Percentiles rank a stretch among this genome's conserved stretches.
phyloP scores from a whole-genome alignment of 139 green algal genomes.

The Volvox africanus region DNA sequence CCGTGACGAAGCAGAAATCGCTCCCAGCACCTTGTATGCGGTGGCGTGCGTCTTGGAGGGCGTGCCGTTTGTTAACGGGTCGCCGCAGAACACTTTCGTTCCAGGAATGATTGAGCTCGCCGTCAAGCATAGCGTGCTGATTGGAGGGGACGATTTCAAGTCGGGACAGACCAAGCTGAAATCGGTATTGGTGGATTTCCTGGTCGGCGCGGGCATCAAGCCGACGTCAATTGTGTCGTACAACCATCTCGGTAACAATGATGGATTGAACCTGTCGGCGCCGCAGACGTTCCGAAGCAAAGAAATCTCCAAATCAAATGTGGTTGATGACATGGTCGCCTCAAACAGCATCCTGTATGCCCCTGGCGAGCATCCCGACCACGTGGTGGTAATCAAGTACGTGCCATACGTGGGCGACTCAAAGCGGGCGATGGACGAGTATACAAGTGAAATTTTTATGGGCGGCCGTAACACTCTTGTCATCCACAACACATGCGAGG shows the following conservation, averaged over 20 bases:
- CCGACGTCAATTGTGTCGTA: slow-evolving; percentile 98
- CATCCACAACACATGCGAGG: slow-evolving; percentile 99
- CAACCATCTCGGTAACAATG: slow-evolving; percentile 99
- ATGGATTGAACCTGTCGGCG: slow-evolving; percentile 97
- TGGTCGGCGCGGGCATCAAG: slow-evolving; percentile 99
- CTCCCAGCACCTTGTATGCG: slow-evolving; percentile 95
- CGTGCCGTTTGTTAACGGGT: slow-evolving; percentile 98
- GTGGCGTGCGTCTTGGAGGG: slow-evolving; percentile 93
- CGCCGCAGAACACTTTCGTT: slow-evolving; percentile 96
- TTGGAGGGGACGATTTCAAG: slow-evolving; percentile 99
- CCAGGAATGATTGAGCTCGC: slow-evolving; percentile 87
- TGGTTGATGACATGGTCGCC: slow-evolving; percentile 99
- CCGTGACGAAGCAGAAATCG: slow-evolving; percentile 90
- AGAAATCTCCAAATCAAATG: slow-evolving; percentile 98
- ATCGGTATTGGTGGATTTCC: slow-evolving; percentile 96
- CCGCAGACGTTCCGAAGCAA: slow-evolving; percentile 91
- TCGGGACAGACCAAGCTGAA: slow-evolving; percentile 98
- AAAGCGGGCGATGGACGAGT: slow-evolving; percentile 99
- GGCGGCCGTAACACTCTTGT: slow-evolving; percentile 97
- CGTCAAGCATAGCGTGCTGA: slow-evolving; percentile 85
- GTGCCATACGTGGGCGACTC: slow-evolving; percentile 97
- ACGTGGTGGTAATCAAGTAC: slow-evolving; percentile 99
- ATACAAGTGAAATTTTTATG: slow-evolving; percentile 97
- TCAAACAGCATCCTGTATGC: slow-evolving; percentile 95
- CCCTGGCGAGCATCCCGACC: slow-evolving; percentile 97